Base-by-base conservation (phyloP, 1,139 yeast species). In the Kluyveromyces sp. region DNA sequence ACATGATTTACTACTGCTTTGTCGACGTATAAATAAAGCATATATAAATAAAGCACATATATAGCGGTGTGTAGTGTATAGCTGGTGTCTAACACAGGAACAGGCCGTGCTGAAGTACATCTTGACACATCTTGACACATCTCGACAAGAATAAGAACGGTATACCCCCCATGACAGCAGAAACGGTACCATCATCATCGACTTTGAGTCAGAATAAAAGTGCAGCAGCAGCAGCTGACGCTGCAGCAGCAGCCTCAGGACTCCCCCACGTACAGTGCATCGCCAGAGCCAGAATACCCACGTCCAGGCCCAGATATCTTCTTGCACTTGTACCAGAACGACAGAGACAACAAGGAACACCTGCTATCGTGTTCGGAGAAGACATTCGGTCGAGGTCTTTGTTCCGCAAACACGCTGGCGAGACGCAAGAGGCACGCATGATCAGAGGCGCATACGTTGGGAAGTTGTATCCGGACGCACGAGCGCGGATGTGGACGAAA, bases 361-460 rank as follows among this genome's bases (percentile, higher is more conserved):
- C 71, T 94, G 98, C 98, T 7, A 92, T 94, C 50, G 98, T 92
- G 3, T 92, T 92, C 68, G 97, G 98, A 7, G 96, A 88, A 60
- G 85, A 85, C 56, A 81, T 94, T 44, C 74, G 95, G 54, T 87
- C 96, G 3, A 74, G 77, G 61, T 72, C 90, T 2, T 71, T 94
- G 46, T 92, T 79, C 66, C 75, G 71, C 37, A 44, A 44, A 29
- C 71, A 88, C 43, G 70, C 70, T 0, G 78, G 79, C 39, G 99
- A 92, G 55, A 73, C 96, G 0, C 97, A 89, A 65, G 84, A 79
- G 58, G 97, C 88, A 60, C 70, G 98, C 55, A 92, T 92, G 97
- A 88, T 95, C 15, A 74, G 98, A 55, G 99, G 99, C 27, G 98
- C 98, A 2, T 94, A 94, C 58, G 78, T 85, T 29, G 98, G 98